Evolutionary conservation across 192 early-diverging fungal species (phyloP), one percentile per base, ranked within the genome.

Genomic region (Thamnidium elegans): DNA sequence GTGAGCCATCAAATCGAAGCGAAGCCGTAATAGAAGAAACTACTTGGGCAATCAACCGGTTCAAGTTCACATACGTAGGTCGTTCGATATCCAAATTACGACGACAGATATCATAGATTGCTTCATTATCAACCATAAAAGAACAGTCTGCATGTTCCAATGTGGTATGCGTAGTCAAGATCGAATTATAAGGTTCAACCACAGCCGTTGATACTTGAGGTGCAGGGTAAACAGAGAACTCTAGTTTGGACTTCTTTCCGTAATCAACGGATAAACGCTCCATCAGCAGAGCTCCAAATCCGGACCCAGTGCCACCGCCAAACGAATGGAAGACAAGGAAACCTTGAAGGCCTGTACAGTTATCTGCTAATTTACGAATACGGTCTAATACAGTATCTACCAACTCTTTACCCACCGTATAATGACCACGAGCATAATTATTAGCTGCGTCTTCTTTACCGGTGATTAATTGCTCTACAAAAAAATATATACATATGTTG

Each of bases 391-490:
- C 95, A 52, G 83, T 72, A 80, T 99, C 95, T 55, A 99, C 92
- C 68, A 97, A 88, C 78, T 97, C 97, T 88, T 99, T 99, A 67
- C 97, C 97, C 65, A 99, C 92, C 51, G 97, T 99, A 87, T 97
- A 99, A 79, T 99, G 94, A 75, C 97, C 97, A 85, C 97, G 95
- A 63, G 97, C 97, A 77, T 99, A 98, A 88, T 99, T 99, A 86
- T 99, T 97, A 69, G 97, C 97, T 10, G 97, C 97, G 74, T 99
- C 97, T 81, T 99, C 97, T 88, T 99, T 99, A 71, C 97, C 97
- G 65, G 93, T 94, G 81, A 99, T 98, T 71, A 99, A 83, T 88
- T 99, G 97, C 75, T 97, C 94, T 63, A 86, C 90, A 81, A 92
- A 86, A 88, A 87, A 90, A 63, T 17, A 21, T 20, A 63, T 47